phyloP scores from a whole-genome alignment of 495 filamentous ascomycete species.

The Hypoxylon rickii region DNA sequence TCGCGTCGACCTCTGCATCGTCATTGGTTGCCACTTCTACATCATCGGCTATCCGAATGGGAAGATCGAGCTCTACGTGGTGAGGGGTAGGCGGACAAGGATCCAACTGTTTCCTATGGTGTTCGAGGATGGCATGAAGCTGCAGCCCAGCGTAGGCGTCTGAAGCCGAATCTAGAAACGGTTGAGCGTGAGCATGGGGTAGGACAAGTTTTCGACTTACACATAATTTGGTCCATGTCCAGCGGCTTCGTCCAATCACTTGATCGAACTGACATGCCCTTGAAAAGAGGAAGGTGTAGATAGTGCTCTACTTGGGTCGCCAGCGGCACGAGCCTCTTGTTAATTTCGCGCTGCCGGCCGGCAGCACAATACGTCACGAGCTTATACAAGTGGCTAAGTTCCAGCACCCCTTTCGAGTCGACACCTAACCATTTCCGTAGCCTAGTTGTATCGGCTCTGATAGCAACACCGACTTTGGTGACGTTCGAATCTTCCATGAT shows the following conservation, averaged over 20 bases:
- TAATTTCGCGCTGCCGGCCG: slow-evolving; percentile 58
- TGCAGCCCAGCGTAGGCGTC: slow-evolving; percentile 83
- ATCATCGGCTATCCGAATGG: slow-evolving; percentile 58
- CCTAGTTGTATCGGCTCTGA: slow-evolving; percentile 74
- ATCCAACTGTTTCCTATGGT: slow-evolving; percentile 63
- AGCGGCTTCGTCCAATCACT: slow-evolving; percentile 73
- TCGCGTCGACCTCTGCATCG: slow-evolving; percentile 12
- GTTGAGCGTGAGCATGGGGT: neutral
- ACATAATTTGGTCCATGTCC: slow-evolving; percentile 68
- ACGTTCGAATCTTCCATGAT: slow-evolving; percentile 73
- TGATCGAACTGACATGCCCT: slow-evolving; percentile 67
- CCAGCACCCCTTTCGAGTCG: slow-evolving; percentile 67
- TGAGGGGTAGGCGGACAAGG: slow-evolving; percentile 72
- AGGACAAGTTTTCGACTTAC: slow-evolving; percentile 49
- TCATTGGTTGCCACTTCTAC: slow-evolving; percentile 29
- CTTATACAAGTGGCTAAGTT: slow-evolving; percentile 80
- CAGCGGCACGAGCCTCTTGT: slow-evolving; percentile 68
- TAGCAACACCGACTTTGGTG: slow-evolving; percentile 76
- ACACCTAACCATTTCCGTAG: slow-evolving; percentile 68
- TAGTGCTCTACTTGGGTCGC: slow-evolving; percentile 70
- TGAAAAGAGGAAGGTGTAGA: slow-evolving; percentile 76
- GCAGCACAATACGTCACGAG: slow-evolving; percentile 64
- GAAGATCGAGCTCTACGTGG: slow-evolving; percentile 66
- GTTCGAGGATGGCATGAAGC: slow-evolving; percentile 70
- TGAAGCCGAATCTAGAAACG: slow-evolving; percentile 70